Percentiles rank a stretch among this genome's conserved stretches.
Conservation (phyloP, 1,284 basidiomycete species). For the Austroboletus novae-zelandiae region DNA sequence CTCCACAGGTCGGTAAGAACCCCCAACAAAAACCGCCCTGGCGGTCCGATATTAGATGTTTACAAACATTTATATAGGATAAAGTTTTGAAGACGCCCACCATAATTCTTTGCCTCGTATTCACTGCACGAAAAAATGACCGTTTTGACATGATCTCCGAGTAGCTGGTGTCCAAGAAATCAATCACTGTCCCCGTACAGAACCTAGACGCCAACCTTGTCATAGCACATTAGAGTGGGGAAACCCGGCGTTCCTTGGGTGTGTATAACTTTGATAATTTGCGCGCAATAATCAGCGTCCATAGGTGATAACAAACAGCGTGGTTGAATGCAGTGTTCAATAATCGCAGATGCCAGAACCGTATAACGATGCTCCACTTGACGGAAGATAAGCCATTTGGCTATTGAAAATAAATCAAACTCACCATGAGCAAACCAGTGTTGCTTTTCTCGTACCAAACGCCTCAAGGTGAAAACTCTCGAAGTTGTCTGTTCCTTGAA, state of each 20-base stretch:
- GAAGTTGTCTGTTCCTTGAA: conserved; percentile 74
- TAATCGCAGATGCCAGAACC: conserved; percentile 59
- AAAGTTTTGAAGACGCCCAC: conserved; percentile 39
- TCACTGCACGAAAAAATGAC: conserved; percentile 93
- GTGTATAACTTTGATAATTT: conserved; percentile 88
- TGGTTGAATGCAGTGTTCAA: conserved; percentile 92
- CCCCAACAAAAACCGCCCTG: conserved; percentile 82
- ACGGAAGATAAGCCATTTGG: conserved; percentile 9
- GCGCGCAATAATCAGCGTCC: conserved; percentile 93
- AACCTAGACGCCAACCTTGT: conserved; percentile 55
- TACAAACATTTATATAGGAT: neutral
- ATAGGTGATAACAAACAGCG: conserved; percentile 90
- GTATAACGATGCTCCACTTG: conserved; percentile 48
- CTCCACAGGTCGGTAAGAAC: conserved; percentile 72
- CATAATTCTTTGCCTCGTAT: conserved; percentile 94
- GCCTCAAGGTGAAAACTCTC: conserved; percentile 71
- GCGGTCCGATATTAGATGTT: neutral
- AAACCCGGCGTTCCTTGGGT: conserved; percentile 85
- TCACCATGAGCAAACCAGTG: conserved; percentile 85
- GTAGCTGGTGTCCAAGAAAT: conserved; percentile 48
- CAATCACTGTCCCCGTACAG: conserved; percentile 2
- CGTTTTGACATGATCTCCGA: conserved; percentile 81
- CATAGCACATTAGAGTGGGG: conserved; percentile 82
- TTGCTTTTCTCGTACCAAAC: conserved; percentile 77
- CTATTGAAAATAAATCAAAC: conserved; percentile 17